Percentiles rank a stretch among this genome's conserved stretches.
Evolutionary conservation across 75 land plant genomes (phyloP).

Genomic region (Pinus tabuliformis): DNA sequence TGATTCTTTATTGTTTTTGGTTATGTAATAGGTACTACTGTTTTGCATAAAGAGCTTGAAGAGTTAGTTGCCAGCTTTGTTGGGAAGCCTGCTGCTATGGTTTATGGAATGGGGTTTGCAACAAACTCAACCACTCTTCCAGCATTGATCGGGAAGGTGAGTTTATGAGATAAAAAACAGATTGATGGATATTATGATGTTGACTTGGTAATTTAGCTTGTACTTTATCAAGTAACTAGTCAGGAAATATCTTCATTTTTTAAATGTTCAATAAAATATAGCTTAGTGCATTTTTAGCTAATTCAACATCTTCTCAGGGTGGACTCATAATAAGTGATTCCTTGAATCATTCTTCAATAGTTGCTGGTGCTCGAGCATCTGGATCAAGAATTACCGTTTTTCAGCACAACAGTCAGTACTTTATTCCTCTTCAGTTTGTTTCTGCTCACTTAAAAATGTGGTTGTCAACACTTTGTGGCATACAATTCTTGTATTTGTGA

Average conservation of each 20-base stretch:
- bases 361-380: constrained; percentile 94
- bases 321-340: constrained; percentile 94
- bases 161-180: not conserved
- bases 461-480: not conserved
- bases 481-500: not conserved
- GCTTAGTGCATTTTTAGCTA: not conserved
- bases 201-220: not conserved
- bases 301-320: constrained; percentile 46
- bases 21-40: constrained; percentile 54
- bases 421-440: not conserved
- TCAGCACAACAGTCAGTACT: constrained; percentile 82
- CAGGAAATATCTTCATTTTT: constrained; percentile 4
- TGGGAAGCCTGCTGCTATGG: constrained; percentile 90
- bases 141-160: constrained; percentile 72
- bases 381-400: constrained; percentile 85
- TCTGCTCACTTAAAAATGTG: not conserved
- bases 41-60: constrained; percentile 77
- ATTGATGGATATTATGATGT: not conserved
- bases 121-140: constrained; percentile 94
- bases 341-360: constrained; percentile 91
- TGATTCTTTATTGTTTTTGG: not conserved
- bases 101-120: constrained; percentile 96
- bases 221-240: not conserved
- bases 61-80: constrained; percentile 78
- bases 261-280: too few species aligned